Conservation (phyloP, 2,329 filamentous ascomycete species). For the Cercospora zeina region DNA sequence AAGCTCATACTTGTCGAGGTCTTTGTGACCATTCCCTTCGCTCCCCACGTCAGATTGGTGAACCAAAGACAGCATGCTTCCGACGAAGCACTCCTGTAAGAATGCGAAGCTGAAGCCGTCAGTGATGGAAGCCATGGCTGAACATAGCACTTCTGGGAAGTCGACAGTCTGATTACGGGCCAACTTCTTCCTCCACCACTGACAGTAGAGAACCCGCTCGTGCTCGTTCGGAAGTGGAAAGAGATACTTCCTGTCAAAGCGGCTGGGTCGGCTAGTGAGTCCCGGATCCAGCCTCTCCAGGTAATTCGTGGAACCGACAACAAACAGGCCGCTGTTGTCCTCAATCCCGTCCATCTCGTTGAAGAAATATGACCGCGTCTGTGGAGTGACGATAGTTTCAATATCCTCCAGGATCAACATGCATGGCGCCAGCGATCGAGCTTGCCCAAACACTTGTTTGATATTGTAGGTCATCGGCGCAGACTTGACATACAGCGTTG, state of each 20-base stretch:
- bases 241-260: conserved; percentile 67
- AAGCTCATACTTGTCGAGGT: conserved; percentile 54
- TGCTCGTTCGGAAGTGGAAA: conserved; percentile 54
- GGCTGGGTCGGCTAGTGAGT: conserved; percentile 60
- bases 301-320: conserved; percentile 49
- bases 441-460: conserved; percentile 57
- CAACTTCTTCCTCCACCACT: conserved; percentile 63
- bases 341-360: conserved; percentile 70
- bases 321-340: conserved; percentile 69
- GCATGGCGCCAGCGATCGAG: conserved; percentile 64
- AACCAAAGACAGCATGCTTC: conserved; percentile 61
- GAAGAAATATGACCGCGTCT: conserved; percentile 66
- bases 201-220: conserved; percentile 62
- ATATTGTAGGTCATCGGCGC: conserved; percentile 48
- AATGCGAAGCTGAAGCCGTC: conserved; percentile 67
- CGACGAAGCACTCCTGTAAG: conserved; percentile 68
- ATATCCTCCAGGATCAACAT: conserved; percentile 72
- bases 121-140: conserved; percentile 61
- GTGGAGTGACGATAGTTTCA: conserved; percentile 64
- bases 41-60: conserved; percentile 36
- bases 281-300: conserved; percentile 67
- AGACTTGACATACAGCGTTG: conserved; percentile 46
- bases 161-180: conserved; percentile 57
- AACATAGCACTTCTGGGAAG: conserved; percentile 60
- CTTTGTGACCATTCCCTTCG: conserved; percentile 36